Evolutionary conservation across 257 asterid species (phyloP).

Genomic region (Solanum raphanifolium): DNA sequence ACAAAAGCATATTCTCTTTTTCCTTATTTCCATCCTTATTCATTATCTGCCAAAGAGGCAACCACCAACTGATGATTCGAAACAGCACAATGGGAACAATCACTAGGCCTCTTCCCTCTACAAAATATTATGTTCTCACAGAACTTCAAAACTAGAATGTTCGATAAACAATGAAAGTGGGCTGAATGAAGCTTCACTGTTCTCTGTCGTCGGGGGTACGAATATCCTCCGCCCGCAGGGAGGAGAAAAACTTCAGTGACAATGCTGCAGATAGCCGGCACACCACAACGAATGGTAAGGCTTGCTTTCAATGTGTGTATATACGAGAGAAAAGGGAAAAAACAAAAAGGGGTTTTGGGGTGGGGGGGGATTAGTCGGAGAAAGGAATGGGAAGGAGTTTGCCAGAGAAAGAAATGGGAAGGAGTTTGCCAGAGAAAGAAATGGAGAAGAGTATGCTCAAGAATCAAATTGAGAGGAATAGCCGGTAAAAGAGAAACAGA

Average conservation of each 20-base stretch:
- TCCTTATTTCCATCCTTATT: not conserved
- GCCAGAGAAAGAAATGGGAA: not conserved
- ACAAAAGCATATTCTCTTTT: not conserved
- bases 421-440: not conserved
- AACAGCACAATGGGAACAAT: not conserved
- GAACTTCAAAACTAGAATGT: not conserved
- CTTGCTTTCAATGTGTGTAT: not conserved
- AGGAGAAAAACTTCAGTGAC: not conserved
- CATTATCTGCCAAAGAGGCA: not conserved
- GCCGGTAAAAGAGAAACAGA: not conserved
- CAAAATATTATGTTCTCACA: not conserved
- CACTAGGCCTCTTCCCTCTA: not conserved
- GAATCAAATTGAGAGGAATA: not conserved
- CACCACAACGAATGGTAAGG: not conserved
- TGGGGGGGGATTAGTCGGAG: not conserved
- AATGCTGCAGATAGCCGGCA: not conserved
- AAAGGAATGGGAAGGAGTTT: not conserved
- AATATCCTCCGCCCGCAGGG: not conserved
- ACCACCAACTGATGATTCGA: not conserved
- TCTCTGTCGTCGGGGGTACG: not conserved
- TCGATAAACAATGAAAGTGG: not conserved
- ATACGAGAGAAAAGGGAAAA: not conserved
- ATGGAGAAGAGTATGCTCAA: not conserved
- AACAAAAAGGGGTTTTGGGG: not conserved
- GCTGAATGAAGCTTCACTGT: not conserved